phyloP scores from a whole-genome alignment of 2,329 filamentous ascomycete species.

The Botrytis cinerea region DNA sequence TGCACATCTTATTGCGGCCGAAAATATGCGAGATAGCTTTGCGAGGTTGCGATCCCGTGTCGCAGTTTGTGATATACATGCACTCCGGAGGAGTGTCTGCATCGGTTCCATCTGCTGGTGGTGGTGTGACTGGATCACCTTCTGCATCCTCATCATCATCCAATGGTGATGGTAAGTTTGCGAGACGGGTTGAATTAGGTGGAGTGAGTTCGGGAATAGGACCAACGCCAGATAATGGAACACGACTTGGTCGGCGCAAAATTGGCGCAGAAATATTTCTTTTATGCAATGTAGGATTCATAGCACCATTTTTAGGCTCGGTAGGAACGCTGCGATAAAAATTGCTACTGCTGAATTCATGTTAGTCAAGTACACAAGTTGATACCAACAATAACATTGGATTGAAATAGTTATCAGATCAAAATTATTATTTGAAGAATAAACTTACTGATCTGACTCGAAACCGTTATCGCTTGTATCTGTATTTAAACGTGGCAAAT shows the following conservation, averaged over 20 bases:
- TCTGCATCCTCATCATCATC: conserved; percentile 14
- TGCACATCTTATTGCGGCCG: conserved; percentile 78
- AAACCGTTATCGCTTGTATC: conserved; percentile 27
- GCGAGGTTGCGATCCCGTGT: conserved; percentile 61
- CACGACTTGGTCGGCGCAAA: conserved; percentile 17
- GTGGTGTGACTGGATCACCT: conserved; percentile 34
- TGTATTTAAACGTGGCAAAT: conserved; percentile 34
- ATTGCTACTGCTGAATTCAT: not conserved
- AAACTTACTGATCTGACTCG: conserved; percentile 32
- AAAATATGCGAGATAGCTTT: conserved; percentile 83
- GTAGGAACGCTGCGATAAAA: not conserved
- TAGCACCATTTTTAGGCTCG: not conserved
- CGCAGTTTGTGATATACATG: conserved; percentile 59
- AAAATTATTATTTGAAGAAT: not conserved
- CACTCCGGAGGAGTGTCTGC: conserved; percentile 43
- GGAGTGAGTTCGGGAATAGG: conserved; percentile 35
- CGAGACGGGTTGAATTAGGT: conserved; percentile 37
- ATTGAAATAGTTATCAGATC: not conserved
- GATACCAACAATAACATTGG: not conserved
- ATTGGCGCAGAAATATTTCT: conserved; percentile 19
- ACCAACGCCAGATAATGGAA: conserved; percentile 14
- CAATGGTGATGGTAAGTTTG: conserved; percentile 31
- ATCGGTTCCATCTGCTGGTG: conserved; percentile 27
- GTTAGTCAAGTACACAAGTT: not conserved
- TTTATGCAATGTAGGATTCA: conserved; percentile 19